phyloP scores from a whole-genome alignment of 371 early-diverging fungal genomes.

The Mortierella sp. region DNA sequence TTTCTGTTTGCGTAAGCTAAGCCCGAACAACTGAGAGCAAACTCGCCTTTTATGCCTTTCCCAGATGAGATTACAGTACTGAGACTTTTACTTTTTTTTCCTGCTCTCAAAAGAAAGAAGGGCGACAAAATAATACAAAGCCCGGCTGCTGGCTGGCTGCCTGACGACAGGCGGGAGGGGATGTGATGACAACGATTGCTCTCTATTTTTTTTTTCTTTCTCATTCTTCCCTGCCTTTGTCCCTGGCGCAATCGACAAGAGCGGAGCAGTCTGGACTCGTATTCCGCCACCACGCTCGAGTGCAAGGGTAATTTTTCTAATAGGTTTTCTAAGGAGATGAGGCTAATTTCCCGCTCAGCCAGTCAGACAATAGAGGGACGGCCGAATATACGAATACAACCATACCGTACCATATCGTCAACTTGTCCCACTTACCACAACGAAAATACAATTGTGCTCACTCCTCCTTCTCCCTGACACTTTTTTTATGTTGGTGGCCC shows the following conservation, averaged over 20 bases:
- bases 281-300: neutral
- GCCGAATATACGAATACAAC: too few relatives aligned
- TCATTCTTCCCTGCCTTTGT: too few relatives aligned
- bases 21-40: neutral
- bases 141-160: neutral
- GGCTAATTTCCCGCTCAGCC: too few relatives aligned
- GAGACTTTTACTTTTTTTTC: neutral
- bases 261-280: neutral
- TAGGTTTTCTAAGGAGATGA: too few relatives aligned
- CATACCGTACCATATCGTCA: too few relatives aligned
- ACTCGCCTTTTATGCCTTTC: too few relatives aligned
- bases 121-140: neutral
- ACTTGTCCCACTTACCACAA: too few relatives aligned
- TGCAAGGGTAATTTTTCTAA: too few relatives aligned
- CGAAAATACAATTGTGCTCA: neutral
- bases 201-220: neutral
- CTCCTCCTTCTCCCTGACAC: neutral
- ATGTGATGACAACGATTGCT: neutral
- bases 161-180: neutral
- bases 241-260: neutral
- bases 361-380: too few relatives aligned
- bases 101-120: neutral
- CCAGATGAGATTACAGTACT: neutral
- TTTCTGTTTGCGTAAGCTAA: slow-evolving; percentile 29
- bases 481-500: neutral